Evolutionary conservation across 2,329 filamentous ascomycete genomes (phyloP).

Genomic region (Periconia digitata): DNA sequence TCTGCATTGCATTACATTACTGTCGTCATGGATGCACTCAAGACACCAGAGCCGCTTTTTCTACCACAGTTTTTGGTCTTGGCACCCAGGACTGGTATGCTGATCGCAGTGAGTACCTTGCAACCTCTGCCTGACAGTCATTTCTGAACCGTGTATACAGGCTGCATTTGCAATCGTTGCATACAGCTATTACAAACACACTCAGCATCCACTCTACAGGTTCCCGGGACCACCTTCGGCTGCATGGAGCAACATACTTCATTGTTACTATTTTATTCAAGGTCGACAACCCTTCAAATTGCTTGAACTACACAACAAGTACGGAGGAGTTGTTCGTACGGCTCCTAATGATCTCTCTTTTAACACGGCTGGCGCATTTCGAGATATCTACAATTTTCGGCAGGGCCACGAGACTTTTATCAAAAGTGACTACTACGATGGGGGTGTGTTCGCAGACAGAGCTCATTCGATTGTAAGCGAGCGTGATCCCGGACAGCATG

Average conservation of each 20-base stretch:
- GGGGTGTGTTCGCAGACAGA: slow-evolving; percentile 1
- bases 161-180: too few relatives aligned
- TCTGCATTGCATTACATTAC: too few relatives aligned
- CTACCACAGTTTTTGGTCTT: too few relatives aligned
- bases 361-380: slow-evolving; percentile 40
- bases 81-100: too few relatives aligned
- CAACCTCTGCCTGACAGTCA: too few relatives aligned
- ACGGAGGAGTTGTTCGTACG: slow-evolving; percentile 50
- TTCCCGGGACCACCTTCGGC: neutral
- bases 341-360: slow-evolving; percentile 53
- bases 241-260: neutral
- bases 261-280: neutral
- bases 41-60: too few relatives aligned
- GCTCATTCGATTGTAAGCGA: slow-evolving; percentile 23
- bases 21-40: too few relatives aligned
- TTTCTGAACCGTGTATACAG: too few relatives aligned
- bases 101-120: too few relatives aligned
- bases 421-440: slow-evolving; percentile 13
- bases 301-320: slow-evolving; percentile 3
- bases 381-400: slow-evolving; percentile 41
- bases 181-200: too few relatives aligned
- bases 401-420: slow-evolving; percentile 6
- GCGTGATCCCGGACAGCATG: slow-evolving; percentile 10
- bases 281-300: slow-evolving; percentile 2
- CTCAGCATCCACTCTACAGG: too few relatives aligned